Evolutionary conservation across 2,329 filamentous ascomycete species (phyloP).

Genomic region (Phialocephala subalpina): DNA sequence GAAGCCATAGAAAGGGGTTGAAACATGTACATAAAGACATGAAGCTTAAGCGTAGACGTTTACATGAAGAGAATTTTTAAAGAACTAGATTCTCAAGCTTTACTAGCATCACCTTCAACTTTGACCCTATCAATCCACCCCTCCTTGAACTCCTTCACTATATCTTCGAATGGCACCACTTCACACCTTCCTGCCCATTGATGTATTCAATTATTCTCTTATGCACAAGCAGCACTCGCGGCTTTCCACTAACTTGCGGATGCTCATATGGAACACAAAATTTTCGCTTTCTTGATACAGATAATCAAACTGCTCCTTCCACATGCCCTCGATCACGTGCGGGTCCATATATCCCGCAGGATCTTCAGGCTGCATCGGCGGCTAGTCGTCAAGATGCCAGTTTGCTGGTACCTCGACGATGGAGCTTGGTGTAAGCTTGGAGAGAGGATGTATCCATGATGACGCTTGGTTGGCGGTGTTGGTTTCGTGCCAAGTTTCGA

Average conservation of each 20-base stretch:
- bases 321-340: conserved; percentile 50
- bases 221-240: conserved; percentile 55
- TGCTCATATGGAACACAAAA: conserved; percentile 57
- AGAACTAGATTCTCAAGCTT: no score
- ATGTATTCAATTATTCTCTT: conserved; percentile 55
- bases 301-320: conserved; percentile 56
- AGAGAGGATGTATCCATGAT: conserved; percentile 22
- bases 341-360: conserved; percentile 52
- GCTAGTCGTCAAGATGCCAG: conserved; percentile 58
- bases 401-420: conserved; percentile 55
- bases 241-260: conserved; percentile 56
- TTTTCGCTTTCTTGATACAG: conserved; percentile 53
- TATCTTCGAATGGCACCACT: conserved; percentile 37
- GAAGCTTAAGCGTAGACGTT: no score
- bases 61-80: no score
- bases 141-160: background rate
- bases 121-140: background rate
- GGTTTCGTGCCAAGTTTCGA: conserved; percentile 23
- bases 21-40: no score
- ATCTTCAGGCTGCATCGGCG: conserved; percentile 45
- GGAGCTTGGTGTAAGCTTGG: conserved; percentile 24
- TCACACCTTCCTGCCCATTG: conserved; percentile 52
- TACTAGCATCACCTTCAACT: background rate
- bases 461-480: conserved; percentile 32
- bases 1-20: background rate